Base-by-base conservation (phyloP, 2,329 filamentous ascomycete genomes). In the Byssochlamys sp. region DNA sequence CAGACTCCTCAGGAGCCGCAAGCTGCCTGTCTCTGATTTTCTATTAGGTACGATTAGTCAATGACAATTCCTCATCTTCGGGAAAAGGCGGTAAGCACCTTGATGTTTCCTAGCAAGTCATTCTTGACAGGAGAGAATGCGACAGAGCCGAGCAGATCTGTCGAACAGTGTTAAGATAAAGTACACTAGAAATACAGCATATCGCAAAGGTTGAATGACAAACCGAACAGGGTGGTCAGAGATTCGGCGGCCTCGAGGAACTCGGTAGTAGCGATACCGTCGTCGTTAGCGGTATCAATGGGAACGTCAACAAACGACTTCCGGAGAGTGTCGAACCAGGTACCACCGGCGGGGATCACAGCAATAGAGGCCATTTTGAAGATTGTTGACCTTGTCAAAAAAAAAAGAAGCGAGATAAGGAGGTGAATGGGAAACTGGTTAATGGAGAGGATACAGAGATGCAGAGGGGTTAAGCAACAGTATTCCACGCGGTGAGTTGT, bases 201-300 rank as follows among this genome's bases (percentile, higher is more conserved):
- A 45, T 39, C n/a, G 10, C 5, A 26, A 27, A 27, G 25, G 9
- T 11, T 26, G 4, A 45, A 45, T 9, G 31, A 64, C 75, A 28
- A 74, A 94, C 90, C 90, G 70, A 97, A 97, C 61, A 99, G 84
- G 61, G 85, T 88, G 55, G 88, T 88, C 73, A 97, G 77, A 57
- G 89, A 86, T 81, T 96, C 91, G 55, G 90, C 84, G 58, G 94
- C 94, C 64, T 95, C 89, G 62, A 97, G 87, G 76, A 97, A 99
- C 73, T 95, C 85, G 58, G 83, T 83, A 52, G 94, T 97, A 56
- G 84, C 77, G 68, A 97, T 85, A 60, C 85, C 88, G 78, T 90
- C 87, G 75, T 85, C 86, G 65, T 89, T 87, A 65, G 81, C 80
- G 61, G 81, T 79, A 67, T 90, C 84, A 66, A 96, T 75, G 12